Conservation (phyloP, 352 stramenopile genomes). For the Halophytophthora batemanensis region DNA sequence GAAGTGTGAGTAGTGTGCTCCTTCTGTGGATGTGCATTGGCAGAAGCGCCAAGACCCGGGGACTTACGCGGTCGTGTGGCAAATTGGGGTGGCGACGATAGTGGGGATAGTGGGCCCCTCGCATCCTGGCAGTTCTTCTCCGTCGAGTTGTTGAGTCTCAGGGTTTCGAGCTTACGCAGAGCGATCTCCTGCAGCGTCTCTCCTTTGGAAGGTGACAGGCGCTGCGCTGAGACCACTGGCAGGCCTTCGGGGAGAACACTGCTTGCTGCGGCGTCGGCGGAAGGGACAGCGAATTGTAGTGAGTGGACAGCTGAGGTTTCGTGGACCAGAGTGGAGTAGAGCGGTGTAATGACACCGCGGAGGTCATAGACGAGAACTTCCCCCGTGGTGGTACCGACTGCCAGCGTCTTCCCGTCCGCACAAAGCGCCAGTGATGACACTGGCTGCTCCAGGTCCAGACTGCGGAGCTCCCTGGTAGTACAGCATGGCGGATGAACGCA, state of each 20-base stretch:
- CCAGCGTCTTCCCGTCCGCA: conserved; percentile 63
- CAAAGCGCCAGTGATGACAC: conserved; percentile 57
- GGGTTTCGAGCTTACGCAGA: conserved; percentile 37
- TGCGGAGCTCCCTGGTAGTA: conserved; percentile 42
- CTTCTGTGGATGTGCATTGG: too few relatives aligned
- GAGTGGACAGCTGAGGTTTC: conserved; percentile 45
- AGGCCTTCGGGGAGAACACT: conserved; percentile 31
- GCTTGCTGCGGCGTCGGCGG: conserved; percentile 26
- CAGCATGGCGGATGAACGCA: not conserved
- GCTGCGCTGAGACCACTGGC: conserved; percentile 45
- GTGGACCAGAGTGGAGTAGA: conserved; percentile 40
- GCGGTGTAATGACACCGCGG: conserved; percentile 53
- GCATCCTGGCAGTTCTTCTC: conserved; percentile 6
- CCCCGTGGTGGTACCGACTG: conserved; percentile 45
- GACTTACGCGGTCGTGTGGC: conserved; percentile 19
- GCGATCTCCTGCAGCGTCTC: conserved; percentile 44
- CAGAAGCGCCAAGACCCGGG: not conserved
- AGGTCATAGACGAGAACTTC: conserved; percentile 69
- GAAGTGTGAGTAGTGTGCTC: too few relatives aligned
- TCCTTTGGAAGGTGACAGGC: conserved; percentile 30
- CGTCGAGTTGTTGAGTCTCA: conserved; percentile 23
- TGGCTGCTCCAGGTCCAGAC: conserved; percentile 55
- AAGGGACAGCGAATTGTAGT: conserved; percentile 51
- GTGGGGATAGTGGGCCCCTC: not conserved
- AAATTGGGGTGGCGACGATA: conserved; percentile 16